Evolutionary conservation across 2,329 filamentous ascomycete species (phyloP).

Genomic region (Metarhizium robertsii): DNA sequence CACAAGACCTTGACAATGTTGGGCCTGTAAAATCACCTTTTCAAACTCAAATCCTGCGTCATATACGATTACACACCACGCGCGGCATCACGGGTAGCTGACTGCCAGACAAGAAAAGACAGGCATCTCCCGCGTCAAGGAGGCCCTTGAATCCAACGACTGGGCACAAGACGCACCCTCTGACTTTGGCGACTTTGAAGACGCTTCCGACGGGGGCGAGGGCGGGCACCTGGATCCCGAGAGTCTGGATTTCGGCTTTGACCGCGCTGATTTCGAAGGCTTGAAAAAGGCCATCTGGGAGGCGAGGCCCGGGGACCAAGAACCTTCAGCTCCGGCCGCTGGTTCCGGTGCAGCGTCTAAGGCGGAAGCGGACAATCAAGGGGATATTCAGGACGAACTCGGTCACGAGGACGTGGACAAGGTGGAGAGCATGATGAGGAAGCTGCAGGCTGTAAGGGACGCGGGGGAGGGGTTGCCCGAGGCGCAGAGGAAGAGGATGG

Average conservation of each 20-base stretch:
- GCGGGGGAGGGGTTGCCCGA: conserved; percentile 50
- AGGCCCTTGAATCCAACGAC: conserved; percentile 57
- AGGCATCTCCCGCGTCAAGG: conserved; percentile 47
- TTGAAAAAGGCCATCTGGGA: conserved; percentile 43
- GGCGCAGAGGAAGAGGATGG: conserved; percentile 50
- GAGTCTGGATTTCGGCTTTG: conserved; percentile 42
- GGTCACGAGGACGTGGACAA: conserved; percentile 44
- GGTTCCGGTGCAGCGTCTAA: conserved; percentile 3
- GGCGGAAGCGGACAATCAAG: conserved; percentile 7
- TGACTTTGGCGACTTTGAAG: conserved; percentile 23
- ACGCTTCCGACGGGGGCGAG: conserved; percentile 15
- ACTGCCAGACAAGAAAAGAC: conserved; percentile 38
- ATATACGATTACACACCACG: no score
- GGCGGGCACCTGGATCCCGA: conserved; percentile 33
- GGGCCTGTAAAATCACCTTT: no score
- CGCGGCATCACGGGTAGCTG: not conserved
- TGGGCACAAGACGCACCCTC: conserved; percentile 36
- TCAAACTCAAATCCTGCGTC: no score
- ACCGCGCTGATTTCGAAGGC: conserved; percentile 42
- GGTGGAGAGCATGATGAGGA: conserved; percentile 54
- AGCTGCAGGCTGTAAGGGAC: conserved; percentile 52
- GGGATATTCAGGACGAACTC: conserved; percentile 24
- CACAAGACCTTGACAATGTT: not conserved
- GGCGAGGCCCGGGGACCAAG: conserved; percentile 18
- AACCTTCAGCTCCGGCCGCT: not conserved